phyloP scores from a whole-genome alignment of 345 rosid genomes.

The Ricinus communis region DNA sequence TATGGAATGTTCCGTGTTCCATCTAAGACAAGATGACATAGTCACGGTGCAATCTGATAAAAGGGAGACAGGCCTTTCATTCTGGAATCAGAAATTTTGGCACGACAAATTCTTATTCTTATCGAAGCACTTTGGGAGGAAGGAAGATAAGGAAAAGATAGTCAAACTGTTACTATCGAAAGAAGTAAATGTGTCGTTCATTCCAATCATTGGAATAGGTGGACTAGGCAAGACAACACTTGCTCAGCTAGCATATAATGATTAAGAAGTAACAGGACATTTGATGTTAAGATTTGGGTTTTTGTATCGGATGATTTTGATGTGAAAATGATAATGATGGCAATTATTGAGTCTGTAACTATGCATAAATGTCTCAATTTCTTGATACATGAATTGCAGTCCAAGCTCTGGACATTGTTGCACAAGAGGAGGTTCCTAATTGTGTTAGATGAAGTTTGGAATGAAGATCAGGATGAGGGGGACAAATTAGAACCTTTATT shows the following conservation, averaged over 20 bases:
- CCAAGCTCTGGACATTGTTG: background rate
- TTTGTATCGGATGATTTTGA: slow-evolving; percentile 25
- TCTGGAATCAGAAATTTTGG: slow-evolving; percentile 13
- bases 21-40: slow-evolving; percentile 2
- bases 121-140: background rate
- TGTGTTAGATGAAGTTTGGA: slow-evolving; percentile 25
- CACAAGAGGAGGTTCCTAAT: slow-evolving; percentile 3
- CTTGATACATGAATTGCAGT: slow-evolving; percentile 3
- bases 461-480: background rate
- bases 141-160: slow-evolving; percentile 10
- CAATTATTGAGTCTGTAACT: slow-evolving; percentile 2
- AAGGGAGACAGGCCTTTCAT: slow-evolving; percentile 13
- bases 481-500: too few relatives aligned
- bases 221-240: slow-evolving; percentile 19
- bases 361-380: background rate
- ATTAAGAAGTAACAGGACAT: slow-evolving; percentile 6
- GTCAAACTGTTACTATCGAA: background rate
- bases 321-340: slow-evolving; percentile 8
- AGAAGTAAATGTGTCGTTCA: background rate
- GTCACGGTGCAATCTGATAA: background rate
- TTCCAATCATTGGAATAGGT: slow-evolving; percentile 22
- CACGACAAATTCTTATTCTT: too few relatives aligned
- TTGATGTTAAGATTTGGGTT: slow-evolving; percentile 22
- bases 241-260: slow-evolving; percentile 25
- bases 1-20: background rate